Base-by-base conservation (phyloP, 2,329 filamentous ascomycete genomes). In the Verticillium albo-atrum region DNA sequence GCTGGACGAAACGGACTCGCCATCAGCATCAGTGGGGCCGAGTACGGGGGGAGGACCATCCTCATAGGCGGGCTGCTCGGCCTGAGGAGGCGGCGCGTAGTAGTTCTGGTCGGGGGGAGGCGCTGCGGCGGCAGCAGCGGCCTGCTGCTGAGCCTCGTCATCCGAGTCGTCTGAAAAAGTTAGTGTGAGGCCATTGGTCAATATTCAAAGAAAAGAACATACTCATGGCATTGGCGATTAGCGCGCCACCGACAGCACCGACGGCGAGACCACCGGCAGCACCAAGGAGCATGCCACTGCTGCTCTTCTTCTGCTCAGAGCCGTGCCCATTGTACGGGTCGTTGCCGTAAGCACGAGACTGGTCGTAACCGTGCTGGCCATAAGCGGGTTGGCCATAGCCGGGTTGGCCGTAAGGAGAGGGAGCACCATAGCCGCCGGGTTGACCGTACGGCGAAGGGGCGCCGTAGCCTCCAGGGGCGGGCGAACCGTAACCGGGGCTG, bases 201-300 rank as follows among this genome's bases (percentile, higher is more conserved):
- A 53, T 4, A 28, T 17, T 4, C 2, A n/a, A 17, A 6, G 27
- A 2, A 15, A 7, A 26, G 54, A 55, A 77, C 78, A 61, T 75
- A 85, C 82, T 72, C 30, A 86, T 65, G 57, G 81, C 83, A 66
- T 88, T 78, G 51, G 80, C 81, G 57, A 88, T 75, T 53, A 85
- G 67, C 3, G 83, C 86, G 56, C 85, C 85, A 26, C 82, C 86
- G 42, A 84, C 69, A 58, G 79, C 81, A 64, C 84, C 84, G 14
- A 81, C 73, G 1, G 82, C 85, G 23, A 88, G 68, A 71, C 86
- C 87, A 35, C 79, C 86, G 10, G 81, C 82, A 56, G 82, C 86
- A 51, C 79, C 85, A 25, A 85, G 77, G 52, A 88, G 73, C 69
- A 86, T 77, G 66, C 81, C 82, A 23, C 80, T 82, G 63, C 77